Evolutionary conservation across 75 land plant genomes (phyloP), one percentile per base, ranked within the genome.

Genomic region (Pinus tabuliformis): DNA sequence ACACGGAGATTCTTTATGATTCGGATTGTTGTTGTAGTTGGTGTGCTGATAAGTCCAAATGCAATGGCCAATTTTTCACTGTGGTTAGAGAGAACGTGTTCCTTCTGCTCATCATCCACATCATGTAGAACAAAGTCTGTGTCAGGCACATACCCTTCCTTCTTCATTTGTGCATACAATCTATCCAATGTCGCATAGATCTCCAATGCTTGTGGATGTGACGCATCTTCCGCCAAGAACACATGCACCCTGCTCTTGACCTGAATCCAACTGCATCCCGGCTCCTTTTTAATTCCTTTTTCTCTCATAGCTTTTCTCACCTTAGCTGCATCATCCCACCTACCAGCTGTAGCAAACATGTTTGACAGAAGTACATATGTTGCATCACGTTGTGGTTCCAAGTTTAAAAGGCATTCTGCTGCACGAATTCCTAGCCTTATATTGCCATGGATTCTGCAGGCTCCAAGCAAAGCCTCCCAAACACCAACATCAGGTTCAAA

Each of bases 391-490:
- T 45, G 79, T 6, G 85, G 78, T 54, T 81, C 83, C 18, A 81
- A 78, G 18, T 57, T 68, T 28, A 81, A 75, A 56, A 66, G 76
- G 57, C 28, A 33, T 42, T 68, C 62, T 20, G 85, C 85, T 58
- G 84, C 83, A 61, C 77, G 57, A 54, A 74, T 73, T 37, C 80
- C 89, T 26, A 86, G 57, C 52, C 57, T 57, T 33, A 71, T 65
- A 63, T 80, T 59, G 36, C 73, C 75, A 42, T 80, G 80, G 61
- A 15, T 59, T 79, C 76, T 88, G 82, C 83, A 86, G 5, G 85
- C 76, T 18, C 79, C 82, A 62, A 86, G 88, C 61, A 88, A 72
- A 20, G 90, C 78, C 15, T 75, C 80, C 90, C 90, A 88, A 9
- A 83, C 81, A 8, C 59, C 68, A 36, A 68, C 65, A 77, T 80